Evolutionary conservation across 768 basidiomycete species (phyloP).

Genomic region (Boletus sp.): DNA sequence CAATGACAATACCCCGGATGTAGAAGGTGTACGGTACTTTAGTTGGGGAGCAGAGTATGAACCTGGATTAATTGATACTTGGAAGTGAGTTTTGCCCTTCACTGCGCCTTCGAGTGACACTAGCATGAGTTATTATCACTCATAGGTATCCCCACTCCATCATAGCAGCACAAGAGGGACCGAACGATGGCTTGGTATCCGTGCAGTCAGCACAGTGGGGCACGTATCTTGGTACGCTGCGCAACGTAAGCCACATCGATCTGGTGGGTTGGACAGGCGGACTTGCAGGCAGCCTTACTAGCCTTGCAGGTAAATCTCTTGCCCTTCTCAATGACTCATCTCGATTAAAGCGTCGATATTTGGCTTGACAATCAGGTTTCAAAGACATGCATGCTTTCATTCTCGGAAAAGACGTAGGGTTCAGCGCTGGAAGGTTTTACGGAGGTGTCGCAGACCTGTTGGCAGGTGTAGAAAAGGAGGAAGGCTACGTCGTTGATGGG

Average conservation of each 20-base stretch:
- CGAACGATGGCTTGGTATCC: slow-evolving; percentile 93
- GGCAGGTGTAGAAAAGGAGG: slow-evolving; percentile 72
- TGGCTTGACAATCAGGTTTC: slow-evolving; percentile 11
- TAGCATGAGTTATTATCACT: background rate
- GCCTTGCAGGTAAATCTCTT: slow-evolving; percentile 17
- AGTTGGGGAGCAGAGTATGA: slow-evolving; percentile 94
- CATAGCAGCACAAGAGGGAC: slow-evolving; percentile 82
- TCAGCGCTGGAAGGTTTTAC: slow-evolving; percentile 91
- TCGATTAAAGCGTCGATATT: background rate
- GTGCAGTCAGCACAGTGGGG: slow-evolving; percentile 91
- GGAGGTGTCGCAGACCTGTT: slow-evolving; percentile 78
- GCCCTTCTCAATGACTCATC: background rate
- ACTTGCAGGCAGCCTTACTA: slow-evolving; percentile 26
- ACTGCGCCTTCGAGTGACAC: background rate
- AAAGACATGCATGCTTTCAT: slow-evolving; percentile 92
- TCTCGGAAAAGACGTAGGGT: slow-evolving; percentile 85
- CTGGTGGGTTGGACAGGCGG: slow-evolving; percentile 83
- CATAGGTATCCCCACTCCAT: slow-evolving; percentile 70
- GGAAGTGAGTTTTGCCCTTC: slow-evolving; percentile 47
- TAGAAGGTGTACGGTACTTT: slow-evolving; percentile 79
- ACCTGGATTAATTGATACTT: slow-evolving; percentile 89
- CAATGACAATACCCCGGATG: slow-evolving; percentile 83
- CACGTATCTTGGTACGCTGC: slow-evolving; percentile 90
- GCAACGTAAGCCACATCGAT: slow-evolving; percentile 88
- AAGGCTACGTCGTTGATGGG: slow-evolving; percentile 28